These are phyloP conservation scores for Amphicarpaea edgeworthii DNA, from an alignment of 306 rosid species.

Conservation along the genomic window DNA sequence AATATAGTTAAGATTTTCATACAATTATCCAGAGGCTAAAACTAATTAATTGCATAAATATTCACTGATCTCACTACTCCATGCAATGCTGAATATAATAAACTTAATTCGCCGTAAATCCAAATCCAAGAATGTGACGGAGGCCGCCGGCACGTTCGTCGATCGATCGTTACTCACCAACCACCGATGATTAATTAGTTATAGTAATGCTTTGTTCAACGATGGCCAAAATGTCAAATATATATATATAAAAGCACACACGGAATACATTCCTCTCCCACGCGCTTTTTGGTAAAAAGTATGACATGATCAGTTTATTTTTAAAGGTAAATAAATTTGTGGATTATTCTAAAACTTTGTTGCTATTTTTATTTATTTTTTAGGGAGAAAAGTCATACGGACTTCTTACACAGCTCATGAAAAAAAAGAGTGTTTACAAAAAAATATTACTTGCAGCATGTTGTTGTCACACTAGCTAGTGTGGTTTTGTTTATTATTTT, in stretches of 20 bases:
- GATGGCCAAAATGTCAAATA: neutral
- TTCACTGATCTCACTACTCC: conserved; percentile 25
- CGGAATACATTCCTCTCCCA: too few relatives aligned
- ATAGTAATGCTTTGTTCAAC: conserved; percentile 44
- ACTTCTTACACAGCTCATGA: neutral
- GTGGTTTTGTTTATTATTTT: neutral
- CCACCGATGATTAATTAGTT: conserved; percentile 31
- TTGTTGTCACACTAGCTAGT: too few relatives aligned
- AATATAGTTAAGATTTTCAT: neutral
- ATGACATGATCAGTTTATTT: too few relatives aligned
- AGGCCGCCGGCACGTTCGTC: conserved; percentile 51
- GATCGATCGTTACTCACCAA: conserved; percentile 23
- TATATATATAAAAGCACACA: neutral
- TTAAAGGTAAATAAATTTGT: neutral
- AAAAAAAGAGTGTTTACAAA: too few relatives aligned
- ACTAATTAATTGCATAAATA: neutral
- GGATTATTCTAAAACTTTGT: neutral
- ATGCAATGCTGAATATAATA: neutral
- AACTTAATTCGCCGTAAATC: conserved; percentile 40
- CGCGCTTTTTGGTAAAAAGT: too few relatives aligned
- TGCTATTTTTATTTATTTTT: neutral
- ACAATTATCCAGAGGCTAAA: neutral
- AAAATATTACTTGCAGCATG: neutral
- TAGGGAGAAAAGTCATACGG: neutral
- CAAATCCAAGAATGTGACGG: conserved; percentile 37